Conservation (phyloP, 495 filamentous ascomycete genomes). For the Rusavskia elegans region DNA sequence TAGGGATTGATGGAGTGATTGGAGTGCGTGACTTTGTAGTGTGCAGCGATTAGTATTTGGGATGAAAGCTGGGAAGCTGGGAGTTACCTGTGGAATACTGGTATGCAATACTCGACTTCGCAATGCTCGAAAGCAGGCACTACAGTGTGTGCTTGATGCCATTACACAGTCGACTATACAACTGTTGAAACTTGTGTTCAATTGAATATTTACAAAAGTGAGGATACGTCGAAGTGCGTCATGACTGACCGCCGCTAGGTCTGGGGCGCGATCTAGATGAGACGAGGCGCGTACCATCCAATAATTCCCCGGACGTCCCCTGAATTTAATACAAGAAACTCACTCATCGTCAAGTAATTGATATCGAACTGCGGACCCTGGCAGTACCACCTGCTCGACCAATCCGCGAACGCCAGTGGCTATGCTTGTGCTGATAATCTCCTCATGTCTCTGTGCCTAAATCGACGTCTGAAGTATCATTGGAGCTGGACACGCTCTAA, state of each 20-base stretch:
- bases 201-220: too few species aligned
- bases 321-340: too few species aligned
- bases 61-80: not conserved
- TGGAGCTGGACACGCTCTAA: conserved; percentile 25
- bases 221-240: conserved; percentile 1
- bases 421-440: not conserved
- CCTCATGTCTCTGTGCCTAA: too few species aligned
- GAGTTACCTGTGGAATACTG: not conserved
- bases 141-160: conserved; percentile 2
- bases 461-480: not conserved
- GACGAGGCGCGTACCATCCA: too few species aligned
- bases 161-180: not conserved
- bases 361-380: too few species aligned
- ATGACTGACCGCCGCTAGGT: conserved; percentile 1
- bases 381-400: too few species aligned
- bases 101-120: conserved; percentile 1
- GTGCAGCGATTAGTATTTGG: not conserved
- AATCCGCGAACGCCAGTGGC: not conserved
- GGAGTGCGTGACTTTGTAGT: not conserved
- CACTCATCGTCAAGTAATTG: too few species aligned
- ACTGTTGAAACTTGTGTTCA: not conserved
- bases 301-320: too few species aligned
- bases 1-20: not conserved
- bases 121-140: conserved; percentile 5
- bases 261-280: not conserved